Evolutionary conservation across 768 basidiomycete genomes (phyloP), one percentile per base, ranked within the genome.

Genomic region (Scleroderma citrinum): DNA sequence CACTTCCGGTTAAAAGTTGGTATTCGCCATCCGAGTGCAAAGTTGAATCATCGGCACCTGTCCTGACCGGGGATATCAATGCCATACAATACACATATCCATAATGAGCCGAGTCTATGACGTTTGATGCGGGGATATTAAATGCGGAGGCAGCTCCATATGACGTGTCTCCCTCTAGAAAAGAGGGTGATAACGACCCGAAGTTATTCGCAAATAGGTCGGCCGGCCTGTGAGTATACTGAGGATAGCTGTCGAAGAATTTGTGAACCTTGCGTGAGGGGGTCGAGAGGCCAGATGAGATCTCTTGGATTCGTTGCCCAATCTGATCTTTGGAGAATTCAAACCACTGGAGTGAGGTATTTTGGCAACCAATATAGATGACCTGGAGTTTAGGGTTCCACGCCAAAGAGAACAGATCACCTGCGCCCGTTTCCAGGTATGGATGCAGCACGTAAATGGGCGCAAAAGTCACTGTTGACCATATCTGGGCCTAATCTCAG

Each of bases 21-120:
- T 65, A 60, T n/a, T 51, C 56, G 14, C 52, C 59, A 13, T 63
- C 60, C 1, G 59, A 59, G 41, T 53, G 53, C 7, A 58, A 47
- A 21, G 47, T 31, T 7, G n/a, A 35, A 21, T 70, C 66, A 40
- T 69, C 60, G 2, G 67, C 69, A 14, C 70, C 73, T 47, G 69
- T 69, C 40, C 65, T 62, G n/a, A 62, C 65, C 14, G 67, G 70
- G 19, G 71, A 70, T 11, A 76, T 56, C 14, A 81, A 64, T 13
- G 74, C 68, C 81, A 92, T 83, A 57, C 87, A 91, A 62, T 95
- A 94, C 12, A 97, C 77, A 60, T 98, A 98, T 8, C 95, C 95
- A 62, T 83, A 94, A 66, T 98, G 95, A 3, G 93, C 95, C 1
- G 90, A 88, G 56, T 88, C 83, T 23, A 92, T 73, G 26, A 92